A percentile compares a stretch with the other conserved stretches of the same genome.
Conservation (phyloP, 2,329 filamentous ascomycete species). For the Magnaporthiopsis poae region DNA sequence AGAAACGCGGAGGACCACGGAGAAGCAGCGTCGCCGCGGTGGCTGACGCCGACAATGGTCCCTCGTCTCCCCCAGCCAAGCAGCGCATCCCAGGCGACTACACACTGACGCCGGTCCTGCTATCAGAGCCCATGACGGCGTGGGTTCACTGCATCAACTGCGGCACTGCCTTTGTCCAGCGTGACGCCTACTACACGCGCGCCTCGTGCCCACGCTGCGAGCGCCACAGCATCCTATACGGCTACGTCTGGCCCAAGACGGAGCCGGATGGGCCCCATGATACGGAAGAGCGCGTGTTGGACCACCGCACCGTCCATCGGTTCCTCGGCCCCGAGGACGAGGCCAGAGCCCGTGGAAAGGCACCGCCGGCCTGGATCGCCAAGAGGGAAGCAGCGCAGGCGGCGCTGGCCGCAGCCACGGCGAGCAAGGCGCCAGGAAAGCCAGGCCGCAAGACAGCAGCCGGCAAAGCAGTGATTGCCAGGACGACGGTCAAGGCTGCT, state of each 20-base stretch:
- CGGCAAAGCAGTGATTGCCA: not conserved
- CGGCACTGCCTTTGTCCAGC: conserved; percentile 71
- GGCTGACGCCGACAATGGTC: not conserved
- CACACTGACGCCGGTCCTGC: conserved; percentile 64
- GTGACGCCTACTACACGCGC: conserved; percentile 76
- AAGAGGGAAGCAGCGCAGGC: conserved; percentile 1
- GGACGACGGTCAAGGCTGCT: not conserved
- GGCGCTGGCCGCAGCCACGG: not conserved
- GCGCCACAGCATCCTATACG: conserved; percentile 89
- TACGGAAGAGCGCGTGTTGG: conserved; percentile 60
- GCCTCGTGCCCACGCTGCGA: conserved; percentile 86
- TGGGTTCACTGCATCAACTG: conserved; percentile 90
- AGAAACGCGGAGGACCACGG: not conserved
- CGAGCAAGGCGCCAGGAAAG: not conserved
- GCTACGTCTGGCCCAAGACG: conserved; percentile 92
- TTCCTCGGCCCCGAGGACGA: conserved; percentile 69
- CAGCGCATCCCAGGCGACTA: conserved; percentile 65
- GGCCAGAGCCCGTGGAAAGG: conserved; percentile 37
- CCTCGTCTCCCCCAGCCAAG: not conserved
- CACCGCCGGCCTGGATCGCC: conserved; percentile 6
- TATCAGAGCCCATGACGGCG: conserved; percentile 63
- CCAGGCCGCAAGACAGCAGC: not conserved
- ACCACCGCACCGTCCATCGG: conserved; percentile 79
- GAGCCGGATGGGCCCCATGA: conserved; percentile 68
- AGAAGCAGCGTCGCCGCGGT: not conserved